A percentile compares a stretch with the other conserved stretches of the same genome.
These are phyloP conservation scores for Jacaranda mimosifolia DNA, from an alignment of 257 asterid species.

Conservation along the genomic window DNA sequence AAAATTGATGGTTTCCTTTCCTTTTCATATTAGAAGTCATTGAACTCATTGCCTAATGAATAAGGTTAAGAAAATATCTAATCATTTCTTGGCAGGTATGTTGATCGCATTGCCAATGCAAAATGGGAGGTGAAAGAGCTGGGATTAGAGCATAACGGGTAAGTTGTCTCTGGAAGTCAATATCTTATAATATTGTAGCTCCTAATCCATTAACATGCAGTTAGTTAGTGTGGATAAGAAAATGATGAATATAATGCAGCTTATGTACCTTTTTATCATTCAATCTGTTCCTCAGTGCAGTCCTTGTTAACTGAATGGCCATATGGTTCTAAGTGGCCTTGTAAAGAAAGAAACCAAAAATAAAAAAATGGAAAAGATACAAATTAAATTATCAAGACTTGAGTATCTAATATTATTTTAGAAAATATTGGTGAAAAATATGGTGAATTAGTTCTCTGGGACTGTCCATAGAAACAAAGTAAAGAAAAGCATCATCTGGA, in stretches of 20 bases:
- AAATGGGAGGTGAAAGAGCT: conserved; percentile 99
- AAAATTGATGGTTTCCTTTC: background rate
- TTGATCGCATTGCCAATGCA: conserved; percentile 86
- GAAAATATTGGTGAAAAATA: background rate
- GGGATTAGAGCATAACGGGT: conserved; percentile 99
- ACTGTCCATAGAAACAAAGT: background rate
- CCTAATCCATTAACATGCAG: conserved; percentile 2
- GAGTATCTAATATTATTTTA: background rate
- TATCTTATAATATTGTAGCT: conserved; percentile 16
- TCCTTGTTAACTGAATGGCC: background rate
- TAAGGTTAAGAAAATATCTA: conserved; percentile 8
- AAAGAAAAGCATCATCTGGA: background rate
- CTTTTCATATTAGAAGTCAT: conserved; percentile 10
- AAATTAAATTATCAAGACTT: background rate
- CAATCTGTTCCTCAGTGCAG: conserved; percentile 11
- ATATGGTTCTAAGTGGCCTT: background rate
- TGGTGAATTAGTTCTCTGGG: background rate
- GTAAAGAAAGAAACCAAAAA: conserved; percentile 1
- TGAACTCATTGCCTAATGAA: conserved; percentile 1
- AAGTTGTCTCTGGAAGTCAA: conserved; percentile 40
- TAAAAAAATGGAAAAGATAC: background rate
- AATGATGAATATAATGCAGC: background rate
- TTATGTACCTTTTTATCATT: background rate
- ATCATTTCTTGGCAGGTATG: conserved; percentile 67
- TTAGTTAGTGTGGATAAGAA: conserved; percentile 11